Percentiles rank a stretch among this genome's conserved stretches.
Evolutionary conservation across 2,329 filamentous ascomycete genomes (phyloP).

Genomic region (Aspergillus fischeri): DNA sequence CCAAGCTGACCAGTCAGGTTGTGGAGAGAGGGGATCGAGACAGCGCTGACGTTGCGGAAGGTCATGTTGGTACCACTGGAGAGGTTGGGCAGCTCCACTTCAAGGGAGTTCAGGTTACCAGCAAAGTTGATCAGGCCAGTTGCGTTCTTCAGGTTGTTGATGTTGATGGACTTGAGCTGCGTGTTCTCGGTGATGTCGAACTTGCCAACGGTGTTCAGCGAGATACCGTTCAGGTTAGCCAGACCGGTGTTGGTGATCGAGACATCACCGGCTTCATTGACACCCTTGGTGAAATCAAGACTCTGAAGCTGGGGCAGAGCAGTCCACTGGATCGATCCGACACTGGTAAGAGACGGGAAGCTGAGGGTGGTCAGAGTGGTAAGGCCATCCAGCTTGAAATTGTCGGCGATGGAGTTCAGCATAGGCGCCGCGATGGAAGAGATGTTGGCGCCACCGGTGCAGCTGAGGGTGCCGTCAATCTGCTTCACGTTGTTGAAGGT

Average conservation of each 20-base stretch:
- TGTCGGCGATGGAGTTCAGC: conserved; percentile 62
- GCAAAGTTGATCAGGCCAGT: conserved; percentile 66
- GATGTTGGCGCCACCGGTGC: conserved; percentile 56
- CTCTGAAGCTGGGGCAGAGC: conserved; percentile 63
- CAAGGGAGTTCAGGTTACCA: conserved; percentile 72
- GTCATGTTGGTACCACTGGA: conserved; percentile 74
- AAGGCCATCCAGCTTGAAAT: conserved; percentile 66
- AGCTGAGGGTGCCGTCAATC: conserved; percentile 56
- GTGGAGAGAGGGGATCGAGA: conserved; percentile 69
- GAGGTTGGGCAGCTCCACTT: conserved; percentile 73
- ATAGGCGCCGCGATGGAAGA: conserved; percentile 58
- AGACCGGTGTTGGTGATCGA: conserved; percentile 84
- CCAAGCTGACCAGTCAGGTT: conserved; percentile 74
- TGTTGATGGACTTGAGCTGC: conserved; percentile 67
- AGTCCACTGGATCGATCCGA: conserved; percentile 66
- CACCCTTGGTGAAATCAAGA: conserved; percentile 58
- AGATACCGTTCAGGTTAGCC: conserved; percentile 72
- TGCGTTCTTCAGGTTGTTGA: conserved; percentile 72
- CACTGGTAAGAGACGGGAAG: conserved; percentile 61
- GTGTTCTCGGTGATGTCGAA: conserved; percentile 90
- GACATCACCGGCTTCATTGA: conserved; percentile 66
- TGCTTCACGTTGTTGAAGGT: conserved; percentile 57
- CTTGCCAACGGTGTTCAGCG: conserved; percentile 65
- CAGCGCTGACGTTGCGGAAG: conserved; percentile 71
- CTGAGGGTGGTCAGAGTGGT: conserved; percentile 65